Evolutionary conservation across 1,284 basidiomycete genomes (phyloP).

Genomic region (Pterulicium gracile): DNA sequence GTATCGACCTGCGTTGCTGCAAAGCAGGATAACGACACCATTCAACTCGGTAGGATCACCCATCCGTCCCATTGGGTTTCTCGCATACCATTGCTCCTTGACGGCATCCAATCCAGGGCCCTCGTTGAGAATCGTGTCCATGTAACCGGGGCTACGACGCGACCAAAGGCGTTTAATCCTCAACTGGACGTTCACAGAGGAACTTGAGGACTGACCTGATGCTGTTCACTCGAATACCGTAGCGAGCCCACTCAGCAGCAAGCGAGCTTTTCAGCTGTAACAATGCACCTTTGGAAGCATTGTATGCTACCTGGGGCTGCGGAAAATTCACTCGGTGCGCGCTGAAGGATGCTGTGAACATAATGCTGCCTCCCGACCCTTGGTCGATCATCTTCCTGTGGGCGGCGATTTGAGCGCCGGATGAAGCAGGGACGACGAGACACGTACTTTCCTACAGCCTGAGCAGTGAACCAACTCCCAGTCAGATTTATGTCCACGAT

Average conservation of each 20-base stretch:
- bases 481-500: slow-evolving; percentile 30
- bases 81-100: slow-evolving; percentile 21
- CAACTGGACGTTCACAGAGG: too few relatives aligned
- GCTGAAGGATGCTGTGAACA: slow-evolving; percentile 31
- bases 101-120: slow-evolving; percentile 20
- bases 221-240: slow-evolving; percentile 31
- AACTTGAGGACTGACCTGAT: slow-evolving; percentile 18
- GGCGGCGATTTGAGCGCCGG: background rate
- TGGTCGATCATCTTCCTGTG: slow-evolving; percentile 29
- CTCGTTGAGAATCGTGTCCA: slow-evolving; percentile 30
- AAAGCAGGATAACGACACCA: slow-evolving; percentile 27
- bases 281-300: slow-evolving; percentile 19
- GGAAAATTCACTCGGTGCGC: slow-evolving; percentile 29
- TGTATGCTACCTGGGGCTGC: slow-evolving; percentile 24
- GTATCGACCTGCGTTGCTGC: slow-evolving; percentile 29
- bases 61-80: slow-evolving; percentile 32
- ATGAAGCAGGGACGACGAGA: background rate
- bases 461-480: slow-evolving; percentile 31
- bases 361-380: slow-evolving; percentile 26
- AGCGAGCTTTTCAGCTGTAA: slow-evolving; percentile 15
- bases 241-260: slow-evolving; percentile 29
- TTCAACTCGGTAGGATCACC: slow-evolving; percentile 28
- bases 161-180: too few relatives aligned
- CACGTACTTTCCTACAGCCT: slow-evolving; percentile 26
- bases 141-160: slow-evolving; percentile 27